Percentiles rank a stretch among this genome's conserved stretches.
These are phyloP conservation scores for Rhododendron mucronatum DNA, from an alignment of 148 eudicot genomes.

Conservation along the genomic window DNA sequence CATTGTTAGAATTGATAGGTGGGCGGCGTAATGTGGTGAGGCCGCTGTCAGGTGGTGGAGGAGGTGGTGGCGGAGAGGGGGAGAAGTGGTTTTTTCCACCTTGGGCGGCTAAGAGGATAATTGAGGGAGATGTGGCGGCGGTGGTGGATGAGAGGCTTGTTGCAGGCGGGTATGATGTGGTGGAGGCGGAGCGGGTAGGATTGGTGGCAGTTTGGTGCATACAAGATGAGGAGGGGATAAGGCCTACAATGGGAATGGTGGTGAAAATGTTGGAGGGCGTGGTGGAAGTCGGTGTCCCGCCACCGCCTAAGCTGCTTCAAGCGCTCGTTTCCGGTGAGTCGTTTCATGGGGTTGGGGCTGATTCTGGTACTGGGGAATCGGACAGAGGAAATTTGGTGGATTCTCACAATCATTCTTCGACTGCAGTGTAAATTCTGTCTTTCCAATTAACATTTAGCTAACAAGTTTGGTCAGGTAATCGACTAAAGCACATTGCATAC, in stretches of 20 bases:
- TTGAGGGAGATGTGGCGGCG: conserved; percentile 38
- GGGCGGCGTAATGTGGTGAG: conserved; percentile 72
- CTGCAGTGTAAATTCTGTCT: conserved; percentile 6
- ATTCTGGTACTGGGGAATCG: conserved; percentile 26
- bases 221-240: conserved; percentile 61
- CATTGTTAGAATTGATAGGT: conserved; percentile 62
- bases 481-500: not conserved
- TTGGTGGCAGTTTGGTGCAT: conserved; percentile 81
- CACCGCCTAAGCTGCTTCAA: conserved; percentile 78
- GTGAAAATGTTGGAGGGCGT: conserved; percentile 89
- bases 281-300: conserved; percentile 55
- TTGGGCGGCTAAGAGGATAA: conserved; percentile 60
- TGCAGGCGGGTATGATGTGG: conserved; percentile 25
- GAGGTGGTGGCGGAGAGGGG: conserved; percentile 18
- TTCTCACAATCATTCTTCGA: conserved; percentile 16
- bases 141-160: conserved; percentile 57
- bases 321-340: conserved; percentile 78
- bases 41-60: conserved; percentile 33
- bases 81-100: conserved; percentile 81
- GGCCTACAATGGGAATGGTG: conserved; percentile 81
- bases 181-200: conserved; percentile 50
- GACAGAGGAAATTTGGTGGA: conserved; percentile 17
- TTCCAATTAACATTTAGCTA: not conserved
- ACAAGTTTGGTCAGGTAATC: conserved; percentile 1
- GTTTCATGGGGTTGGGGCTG: conserved; percentile 42